phyloP scores from a whole-genome alignment of 306 rosid genomes.

The Mimosa bimucronata region DNA sequence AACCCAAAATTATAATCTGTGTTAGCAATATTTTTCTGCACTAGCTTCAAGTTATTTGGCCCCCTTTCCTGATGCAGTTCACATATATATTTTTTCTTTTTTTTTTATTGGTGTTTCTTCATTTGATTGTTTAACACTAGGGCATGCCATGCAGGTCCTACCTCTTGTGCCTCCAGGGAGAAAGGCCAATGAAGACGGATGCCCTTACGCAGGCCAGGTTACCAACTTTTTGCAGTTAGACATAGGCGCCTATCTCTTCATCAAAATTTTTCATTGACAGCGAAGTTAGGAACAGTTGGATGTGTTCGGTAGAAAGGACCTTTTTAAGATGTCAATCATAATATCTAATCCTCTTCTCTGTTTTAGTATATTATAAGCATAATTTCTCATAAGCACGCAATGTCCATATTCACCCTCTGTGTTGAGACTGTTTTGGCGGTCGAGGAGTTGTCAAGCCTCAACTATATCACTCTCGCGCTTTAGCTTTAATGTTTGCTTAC shows the following conservation, averaged over 20 bases:
- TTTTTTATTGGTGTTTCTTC: not conserved
- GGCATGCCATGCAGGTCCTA: constrained; percentile 59
- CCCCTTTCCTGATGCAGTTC: not conserved
- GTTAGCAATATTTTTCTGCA: not conserved
- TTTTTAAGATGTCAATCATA: not conserved
- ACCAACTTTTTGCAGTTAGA: constrained; percentile 6
- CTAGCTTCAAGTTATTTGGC: not conserved
- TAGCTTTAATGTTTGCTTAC: constrained; percentile 32
- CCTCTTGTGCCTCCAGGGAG: constrained; percentile 99
- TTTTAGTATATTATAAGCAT: not conserved
- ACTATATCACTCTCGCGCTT: not conserved
- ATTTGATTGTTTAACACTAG: not conserved
- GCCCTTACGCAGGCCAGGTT: constrained; percentile 38
- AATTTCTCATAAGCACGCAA: not conserved
- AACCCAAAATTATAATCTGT: not conserved
- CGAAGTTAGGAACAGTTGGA: not conserved
- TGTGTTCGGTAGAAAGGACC: not conserved
- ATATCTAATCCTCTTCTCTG: not conserved
- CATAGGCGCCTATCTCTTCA: not conserved
- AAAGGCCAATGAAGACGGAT: constrained; percentile 85
- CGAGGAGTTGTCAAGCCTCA: not conserved
- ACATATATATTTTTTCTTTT: too few relatives aligned
- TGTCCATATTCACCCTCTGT: not conserved
- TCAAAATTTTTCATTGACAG: not conserved
- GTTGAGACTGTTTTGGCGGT: not conserved